Conservation (phyloP, 164 flowering plant species). For the Hamamelis virginiana region DNA sequence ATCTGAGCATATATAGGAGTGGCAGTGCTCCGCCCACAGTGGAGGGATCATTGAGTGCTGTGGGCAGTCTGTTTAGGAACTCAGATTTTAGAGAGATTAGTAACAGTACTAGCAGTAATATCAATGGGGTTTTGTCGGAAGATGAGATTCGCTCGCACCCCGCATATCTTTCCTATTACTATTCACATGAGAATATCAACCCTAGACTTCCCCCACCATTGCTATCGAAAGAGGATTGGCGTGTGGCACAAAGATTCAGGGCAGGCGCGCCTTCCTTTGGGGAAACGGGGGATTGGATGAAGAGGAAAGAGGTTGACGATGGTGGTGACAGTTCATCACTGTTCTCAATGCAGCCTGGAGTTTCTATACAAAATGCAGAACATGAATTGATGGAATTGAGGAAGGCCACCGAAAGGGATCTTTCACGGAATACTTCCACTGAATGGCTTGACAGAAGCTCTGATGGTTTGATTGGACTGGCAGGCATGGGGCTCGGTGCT, state of each 20-base stretch:
- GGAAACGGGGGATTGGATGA: conserved; percentile 51
- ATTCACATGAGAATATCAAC: conserved; percentile 66
- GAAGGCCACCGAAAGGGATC: conserved; percentile 41
- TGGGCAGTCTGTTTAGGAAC: conserved; percentile 46
- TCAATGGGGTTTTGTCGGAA: conserved; percentile 40
- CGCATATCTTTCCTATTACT: conserved; percentile 73
- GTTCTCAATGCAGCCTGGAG: conserved; percentile 69
- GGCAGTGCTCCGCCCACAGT: conserved; percentile 97
- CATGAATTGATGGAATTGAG: conserved; percentile 45
- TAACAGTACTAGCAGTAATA: conserved; percentile 8
- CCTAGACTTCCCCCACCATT: conserved; percentile 83
- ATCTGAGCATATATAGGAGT: conserved; percentile 59
- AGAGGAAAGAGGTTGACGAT: conserved; percentile 35
- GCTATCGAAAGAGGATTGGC: conserved; percentile 87
- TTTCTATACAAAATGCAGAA: conserved; percentile 40
- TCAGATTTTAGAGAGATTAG: conserved; percentile 20
- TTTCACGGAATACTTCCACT: conserved; percentile 43
- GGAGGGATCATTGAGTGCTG: conserved; percentile 72
- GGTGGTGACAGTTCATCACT: conserved; percentile 41
- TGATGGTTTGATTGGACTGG: conserved; percentile 38
- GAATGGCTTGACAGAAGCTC: conserved; percentile 53
- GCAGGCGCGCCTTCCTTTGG: conserved; percentile 43
- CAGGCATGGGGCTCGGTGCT: conserved; percentile 51
- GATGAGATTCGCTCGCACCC: conserved; percentile 81
- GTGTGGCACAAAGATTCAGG: conserved; percentile 71